Base-by-base conservation (phyloP, 2,329 filamentous ascomycete species). In the Nemania abortiva region DNA sequence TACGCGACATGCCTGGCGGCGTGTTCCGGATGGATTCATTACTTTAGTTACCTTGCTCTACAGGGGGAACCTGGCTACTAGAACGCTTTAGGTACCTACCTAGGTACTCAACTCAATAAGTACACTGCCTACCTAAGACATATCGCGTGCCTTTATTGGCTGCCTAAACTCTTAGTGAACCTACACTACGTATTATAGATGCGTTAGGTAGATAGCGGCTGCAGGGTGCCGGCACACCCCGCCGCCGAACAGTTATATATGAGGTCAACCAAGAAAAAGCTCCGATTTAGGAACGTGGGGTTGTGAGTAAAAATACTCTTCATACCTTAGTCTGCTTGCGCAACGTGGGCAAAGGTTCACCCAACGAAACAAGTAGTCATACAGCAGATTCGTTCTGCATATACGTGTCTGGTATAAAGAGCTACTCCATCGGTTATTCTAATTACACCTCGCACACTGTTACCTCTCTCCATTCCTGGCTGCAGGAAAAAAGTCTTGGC, bases 271-370 rank as follows among this genome's bases (percentile, higher is more conserved):
- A 74, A 74, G 76, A 76, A 76, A 76, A 68, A 70, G 71, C 76
- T 80, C 80, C 79, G 80, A 81, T 81, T 68, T 74, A 81, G 80
- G 80, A 82, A 81, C 79, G 79, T 82, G 80, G 79, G 76, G 77
- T 77, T 70, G 47, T 72, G 68, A 74, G 68, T 73, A 74, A 69
- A 72, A 71, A 74, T 70, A 56, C 62, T 69, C 60, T 53, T 64
- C 39, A 15, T 42, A 15, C 2, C 15, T 7, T 24, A 53, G 50
- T 31, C 50, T 31, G 50, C 39, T 42, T 52, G 50, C 53, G 31
- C 27, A 54, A 34, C 11, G 37, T 63, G 27, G 27, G 52, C 29
- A 60, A 24, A 63, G 59, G 42, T 66, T 70, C 68, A 66, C 22
- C 45, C 53, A 20, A 45, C 27, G 61, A 58, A 47, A 56, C 34